Percentiles rank a stretch among this genome's conserved stretches.
Evolutionary conservation across 805 yeast species (phyloP).

Genomic region (Candida vartiovaarae): DNA sequence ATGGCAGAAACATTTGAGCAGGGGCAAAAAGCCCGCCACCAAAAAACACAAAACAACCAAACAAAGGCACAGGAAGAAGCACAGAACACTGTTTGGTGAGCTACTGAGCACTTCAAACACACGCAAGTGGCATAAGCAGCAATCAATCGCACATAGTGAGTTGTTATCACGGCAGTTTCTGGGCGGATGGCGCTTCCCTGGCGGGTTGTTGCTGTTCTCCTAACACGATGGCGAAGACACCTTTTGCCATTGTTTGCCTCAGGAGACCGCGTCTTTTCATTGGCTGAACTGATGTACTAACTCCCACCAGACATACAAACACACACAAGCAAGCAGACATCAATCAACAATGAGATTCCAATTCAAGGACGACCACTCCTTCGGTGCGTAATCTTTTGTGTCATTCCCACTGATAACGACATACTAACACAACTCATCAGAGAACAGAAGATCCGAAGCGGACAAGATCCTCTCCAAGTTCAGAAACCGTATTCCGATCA

Average conservation of each 20-base stretch:
- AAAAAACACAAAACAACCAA: slow-evolving; percentile 1
- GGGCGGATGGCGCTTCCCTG: too few species aligned
- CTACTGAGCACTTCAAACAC: too few species aligned
- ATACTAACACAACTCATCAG: slow-evolving; percentile 27
- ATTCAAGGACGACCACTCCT: slow-evolving; percentile 92
- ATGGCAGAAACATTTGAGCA: not conserved
- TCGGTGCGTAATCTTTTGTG: slow-evolving; percentile 49
- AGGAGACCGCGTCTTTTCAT: not conserved
- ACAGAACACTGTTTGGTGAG: too few species aligned
- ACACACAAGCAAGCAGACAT: not conserved
- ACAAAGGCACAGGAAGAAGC: not conserved
- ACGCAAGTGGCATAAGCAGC: too few species aligned
- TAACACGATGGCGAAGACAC: too few species aligned
- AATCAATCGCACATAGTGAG: too few species aligned
- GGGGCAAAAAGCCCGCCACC: slow-evolving; percentile 4
- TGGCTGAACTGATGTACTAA: not conserved
- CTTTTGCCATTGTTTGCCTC: not conserved
- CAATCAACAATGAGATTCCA: slow-evolving; percentile 65
- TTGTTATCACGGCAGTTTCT: too few species aligned
- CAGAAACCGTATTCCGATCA: slow-evolving; percentile 87
- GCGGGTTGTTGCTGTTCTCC: too few species aligned
- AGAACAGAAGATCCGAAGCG: slow-evolving; percentile 93
- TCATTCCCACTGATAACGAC: not conserved
- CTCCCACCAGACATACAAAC: not conserved
- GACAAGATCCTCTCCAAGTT: slow-evolving; percentile 84